phyloP scores from a whole-genome alignment of 331 rosid genomes.

The Cydonia oblonga region DNA sequence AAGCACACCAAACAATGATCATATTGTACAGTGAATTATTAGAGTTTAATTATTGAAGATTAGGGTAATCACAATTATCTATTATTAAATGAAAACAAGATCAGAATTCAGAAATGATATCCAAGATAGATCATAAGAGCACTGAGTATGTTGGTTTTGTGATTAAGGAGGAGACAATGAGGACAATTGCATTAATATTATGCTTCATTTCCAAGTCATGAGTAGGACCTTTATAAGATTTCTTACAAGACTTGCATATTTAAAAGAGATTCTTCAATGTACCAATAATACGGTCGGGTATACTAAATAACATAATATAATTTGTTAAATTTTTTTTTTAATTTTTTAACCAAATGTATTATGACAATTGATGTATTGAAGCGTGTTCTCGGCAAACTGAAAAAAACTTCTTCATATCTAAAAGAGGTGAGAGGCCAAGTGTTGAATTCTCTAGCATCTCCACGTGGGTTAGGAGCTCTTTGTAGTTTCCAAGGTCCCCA shows the following conservation, averaged over 20 bases:
- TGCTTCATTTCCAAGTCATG: no score
- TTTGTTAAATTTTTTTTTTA: no score
- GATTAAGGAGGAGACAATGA: conserved; percentile 20
- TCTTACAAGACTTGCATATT: neutral
- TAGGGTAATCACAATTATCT: conserved; percentile 19
- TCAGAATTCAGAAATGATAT: conserved; percentile 43
- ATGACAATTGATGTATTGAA: no score
- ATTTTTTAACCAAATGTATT: no score
- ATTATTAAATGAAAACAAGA: conserved; percentile 27
- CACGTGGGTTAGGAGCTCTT: conserved; percentile 35
- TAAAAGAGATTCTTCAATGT: no score
- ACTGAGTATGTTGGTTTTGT: conserved; percentile 72
- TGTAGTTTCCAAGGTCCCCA: conserved; percentile 30
- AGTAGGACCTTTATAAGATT: no score
- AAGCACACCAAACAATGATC: neutral
- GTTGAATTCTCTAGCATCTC: conserved; percentile 23
- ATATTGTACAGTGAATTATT: neutral
- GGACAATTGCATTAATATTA: conserved; percentile 27
- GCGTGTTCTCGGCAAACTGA: no score
- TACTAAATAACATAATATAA: no score
- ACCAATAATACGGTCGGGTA: no score
- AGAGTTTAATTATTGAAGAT: conserved; percentile 17
- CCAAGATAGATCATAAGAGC: conserved; percentile 61
- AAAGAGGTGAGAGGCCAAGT: conserved; percentile 13
- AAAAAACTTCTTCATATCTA: no score